Conservation (phyloP, 768 basidiomycete species). For the Pleurotus tuoliensis region DNA sequence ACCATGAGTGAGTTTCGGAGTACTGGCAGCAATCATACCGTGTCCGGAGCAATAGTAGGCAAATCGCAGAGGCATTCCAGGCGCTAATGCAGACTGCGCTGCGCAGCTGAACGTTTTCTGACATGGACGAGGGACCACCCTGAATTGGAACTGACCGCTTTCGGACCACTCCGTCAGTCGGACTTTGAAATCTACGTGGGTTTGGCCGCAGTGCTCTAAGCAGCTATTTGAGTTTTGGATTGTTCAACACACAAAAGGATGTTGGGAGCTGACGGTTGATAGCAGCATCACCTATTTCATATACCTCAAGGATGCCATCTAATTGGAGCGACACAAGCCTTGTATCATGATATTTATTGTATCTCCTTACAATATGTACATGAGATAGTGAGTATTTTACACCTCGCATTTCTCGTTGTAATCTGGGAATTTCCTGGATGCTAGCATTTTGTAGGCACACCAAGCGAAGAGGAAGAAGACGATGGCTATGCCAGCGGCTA, state of each 20-base stretch:
- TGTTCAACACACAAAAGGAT: conserved; percentile 81
- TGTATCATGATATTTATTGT: not conserved
- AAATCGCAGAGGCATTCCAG: conserved; percentile 27
- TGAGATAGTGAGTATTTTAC: not conserved
- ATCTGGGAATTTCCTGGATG: not conserved
- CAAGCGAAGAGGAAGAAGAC: conserved; percentile 1
- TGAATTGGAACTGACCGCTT: too few relatives aligned
- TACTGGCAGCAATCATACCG: conserved; percentile 35
- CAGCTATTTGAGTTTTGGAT: conserved; percentile 73
- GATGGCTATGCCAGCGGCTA: conserved; percentile 4
- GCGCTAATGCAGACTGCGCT: too few relatives aligned
- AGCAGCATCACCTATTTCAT: conserved; percentile 13
- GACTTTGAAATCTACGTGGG: too few relatives aligned
- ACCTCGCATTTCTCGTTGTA: not conserved
- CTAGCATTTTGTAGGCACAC: not conserved
- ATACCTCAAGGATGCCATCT: conserved; percentile 25
- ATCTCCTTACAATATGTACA: too few relatives aligned
- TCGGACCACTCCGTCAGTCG: too few relatives aligned
- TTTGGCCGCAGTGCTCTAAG: too few relatives aligned
- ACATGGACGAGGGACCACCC: too few relatives aligned
- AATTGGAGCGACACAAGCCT: conserved; percentile 20
- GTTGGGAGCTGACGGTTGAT: conserved; percentile 76
- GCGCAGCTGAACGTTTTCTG: too few relatives aligned
- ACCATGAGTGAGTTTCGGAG: not conserved
- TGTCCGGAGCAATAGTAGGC: conserved; percentile 79